These are phyloP conservation scores for Linum usitatissimum DNA, from an alignment of 345 rosid genomes.

Conservation along the genomic window DNA sequence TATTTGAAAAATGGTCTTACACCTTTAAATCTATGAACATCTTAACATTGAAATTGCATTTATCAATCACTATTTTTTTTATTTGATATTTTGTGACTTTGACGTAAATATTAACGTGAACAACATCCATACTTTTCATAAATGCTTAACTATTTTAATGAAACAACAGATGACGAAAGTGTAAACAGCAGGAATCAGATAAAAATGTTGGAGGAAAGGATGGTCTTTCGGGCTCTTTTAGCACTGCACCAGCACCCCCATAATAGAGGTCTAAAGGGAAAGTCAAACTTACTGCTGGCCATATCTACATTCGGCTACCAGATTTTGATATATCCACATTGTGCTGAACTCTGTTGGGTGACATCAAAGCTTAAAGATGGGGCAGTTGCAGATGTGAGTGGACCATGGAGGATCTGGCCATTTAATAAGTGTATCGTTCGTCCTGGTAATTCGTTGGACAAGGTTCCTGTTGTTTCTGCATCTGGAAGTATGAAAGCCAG, in stretches of 20 bases:
- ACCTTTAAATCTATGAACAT: too few species aligned
- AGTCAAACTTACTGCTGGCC: constrained; percentile 60
- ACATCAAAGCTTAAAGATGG: constrained; percentile 92
- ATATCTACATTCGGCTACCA: constrained; percentile 77
- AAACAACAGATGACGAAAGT: constrained; percentile 10
- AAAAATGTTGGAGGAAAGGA: constrained; percentile 24
- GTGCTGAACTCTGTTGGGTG: constrained; percentile 97
- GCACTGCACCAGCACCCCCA: constrained; percentile 29
- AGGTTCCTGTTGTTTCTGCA: constrained; percentile 26
- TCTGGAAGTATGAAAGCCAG: constrained; percentile 48
- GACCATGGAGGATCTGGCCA: constrained; percentile 95
- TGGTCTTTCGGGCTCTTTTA: constrained; percentile 26
- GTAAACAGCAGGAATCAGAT: constrained; percentile 16
- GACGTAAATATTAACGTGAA: too few species aligned
- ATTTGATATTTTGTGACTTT: too few species aligned
- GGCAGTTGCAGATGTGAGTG: constrained; percentile 62
- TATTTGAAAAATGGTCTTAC: too few species aligned
- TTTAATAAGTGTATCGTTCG: constrained; percentile 84
- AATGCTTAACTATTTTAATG: too few species aligned
- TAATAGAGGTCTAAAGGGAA: constrained; percentile 50
- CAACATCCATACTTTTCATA: too few species aligned
- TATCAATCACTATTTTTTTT: too few species aligned
- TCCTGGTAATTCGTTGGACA: constrained; percentile 42
- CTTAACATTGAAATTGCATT: too few species aligned
- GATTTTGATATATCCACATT: constrained; percentile 79